Base-by-base conservation (phyloP, 2,329 filamentous ascomycete species). In the Fusarium sp. region DNA sequence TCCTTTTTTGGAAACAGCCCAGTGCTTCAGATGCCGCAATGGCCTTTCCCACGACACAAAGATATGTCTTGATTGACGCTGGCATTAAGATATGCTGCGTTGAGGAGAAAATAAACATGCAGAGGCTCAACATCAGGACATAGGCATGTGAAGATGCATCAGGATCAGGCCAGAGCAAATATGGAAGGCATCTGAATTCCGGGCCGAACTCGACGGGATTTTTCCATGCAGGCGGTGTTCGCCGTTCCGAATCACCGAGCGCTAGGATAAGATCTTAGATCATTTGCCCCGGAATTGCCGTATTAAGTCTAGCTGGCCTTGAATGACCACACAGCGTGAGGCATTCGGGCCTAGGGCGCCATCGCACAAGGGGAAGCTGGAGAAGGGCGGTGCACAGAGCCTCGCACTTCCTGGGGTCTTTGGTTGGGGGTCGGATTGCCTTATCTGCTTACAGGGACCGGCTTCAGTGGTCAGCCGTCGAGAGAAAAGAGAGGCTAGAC, bases 261-360 rank as follows among this genome's bases (percentile, higher is more conserved):
- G 51, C 60, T 59, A 74, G 72, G 71, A 70, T 70, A 67, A 76
- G 76, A 77, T 77, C 76, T 77, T 60, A 77, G 76, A 77, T 77
- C 73, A 73, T 71, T 65, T 64, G 66, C 73, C 74, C 74, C 75
- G 75, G 76, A 74, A 78, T 73, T 73, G 60, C 76, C 72, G 31
- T 54, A 77, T 65, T 13, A 16, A 50, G 67, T 69, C 66, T 77
- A 77, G 76, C 23, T 36, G 11, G 26, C 15, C 41, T 47, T 57
- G 62, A 34, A 38, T 57, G 54, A 42, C 53, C 61, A 49, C 61
- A 71, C 67, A 65, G 67, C 67, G 70, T 72, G 33, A 56, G 57
- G 57, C 50, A 47, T 56, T 69, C 28, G 42, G 55, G 59, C 52
- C 55, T 49, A 59, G 70, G 72, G 69, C 71, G 67, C 71, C 72